A percentile compares a stretch with the other conserved stretches of the same genome.
phyloP scores from a whole-genome alignment of 1,139 yeast species.

The Kurtzmaniella quercitrusa region DNA sequence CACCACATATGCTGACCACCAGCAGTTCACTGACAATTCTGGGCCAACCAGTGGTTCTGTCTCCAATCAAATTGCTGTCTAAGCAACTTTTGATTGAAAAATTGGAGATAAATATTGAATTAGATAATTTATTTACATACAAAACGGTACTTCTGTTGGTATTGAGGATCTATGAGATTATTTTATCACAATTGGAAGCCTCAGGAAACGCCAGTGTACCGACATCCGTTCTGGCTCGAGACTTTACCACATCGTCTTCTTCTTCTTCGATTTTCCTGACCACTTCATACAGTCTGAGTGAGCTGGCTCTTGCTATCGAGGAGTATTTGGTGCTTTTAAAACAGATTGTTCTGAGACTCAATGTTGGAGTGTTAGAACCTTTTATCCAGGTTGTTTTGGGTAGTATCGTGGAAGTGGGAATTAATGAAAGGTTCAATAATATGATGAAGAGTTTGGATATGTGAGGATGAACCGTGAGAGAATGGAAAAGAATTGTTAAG shows the following conservation, averaged over 20 bases:
- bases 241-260: constrained; percentile 1
- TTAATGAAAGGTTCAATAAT: constrained; percentile 10
- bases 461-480: not conserved
- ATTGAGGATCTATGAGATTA: constrained; percentile 24
- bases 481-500: not conserved
- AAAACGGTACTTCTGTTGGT: constrained; percentile 33
- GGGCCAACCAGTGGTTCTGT: constrained; percentile 12
- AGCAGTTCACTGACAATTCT: constrained; percentile 5
- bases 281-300: constrained; percentile 21
- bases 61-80: constrained; percentile 42
- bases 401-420: constrained; percentile 9
- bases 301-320: constrained; percentile 23
- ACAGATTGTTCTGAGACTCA: constrained; percentile 27
- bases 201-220: constrained; percentile 1
- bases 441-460: constrained; percentile 7
- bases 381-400: constrained; percentile 27
- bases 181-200: constrained; percentile 15
- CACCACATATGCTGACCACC: constrained; percentile 6
- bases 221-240: not conserved
- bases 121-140: constrained; percentile 39
- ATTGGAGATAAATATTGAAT: constrained; percentile 40
- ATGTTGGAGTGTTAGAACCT: constrained; percentile 38
- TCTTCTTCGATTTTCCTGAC: constrained; percentile 35
- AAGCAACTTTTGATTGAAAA: constrained; percentile 43
- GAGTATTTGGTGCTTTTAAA: constrained; percentile 31